Evolutionary conservation across 139 green algal genomes (phyloP), one percentile per base, ranked within the genome.

Genomic region (Marvania coccoides): DNA sequence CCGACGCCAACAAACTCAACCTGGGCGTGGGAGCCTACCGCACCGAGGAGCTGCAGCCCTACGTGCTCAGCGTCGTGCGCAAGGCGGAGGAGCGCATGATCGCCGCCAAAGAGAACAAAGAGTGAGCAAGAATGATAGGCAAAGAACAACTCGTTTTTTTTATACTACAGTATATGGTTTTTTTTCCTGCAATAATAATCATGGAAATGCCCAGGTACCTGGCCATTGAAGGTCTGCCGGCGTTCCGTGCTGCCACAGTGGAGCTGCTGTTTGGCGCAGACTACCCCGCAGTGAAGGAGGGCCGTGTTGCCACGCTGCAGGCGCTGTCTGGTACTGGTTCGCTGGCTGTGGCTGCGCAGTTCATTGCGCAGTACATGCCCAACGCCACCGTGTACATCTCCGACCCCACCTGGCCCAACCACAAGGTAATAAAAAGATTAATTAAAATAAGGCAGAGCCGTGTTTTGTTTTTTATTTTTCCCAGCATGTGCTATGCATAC

Each of bases 21-120:
- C 82, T 99, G 48, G 95, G 95, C 15, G 94, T 98, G 9, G 93
- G 92, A 0, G 91, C 92, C 1, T 98, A 98, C 73, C 70, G 92
- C 8, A 96, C 87, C 1, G 94, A 99, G 71, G 88, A 99, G 35
- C 65, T 97, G 47, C 81, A 98, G 82, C 95, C 95, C 3, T 88
- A 89, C 15, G 94, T 99, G 39, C 78, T 99, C 23, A 64, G 87
- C 14, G 92, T 97, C 1, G 94, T 99, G 3, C 79, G 79, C 8
- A 90, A 93, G 77, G 93, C 94, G 29, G 94, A 99, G 83, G 69
- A 85, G 66, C 81, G 79, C 51, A 95, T 98, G 77, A 71, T 99
- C 35, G 79, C 75, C 4, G 73, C 75, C 3, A 74, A 75, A 45
- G 73, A 91, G 65, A 95, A 98, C 85, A 95, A 97, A 78, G 92